These are phyloP conservation scores for Mycena olivaceomarginata DNA, from an alignment of 768 basidiomycete species.

Conservation along the genomic window DNA sequence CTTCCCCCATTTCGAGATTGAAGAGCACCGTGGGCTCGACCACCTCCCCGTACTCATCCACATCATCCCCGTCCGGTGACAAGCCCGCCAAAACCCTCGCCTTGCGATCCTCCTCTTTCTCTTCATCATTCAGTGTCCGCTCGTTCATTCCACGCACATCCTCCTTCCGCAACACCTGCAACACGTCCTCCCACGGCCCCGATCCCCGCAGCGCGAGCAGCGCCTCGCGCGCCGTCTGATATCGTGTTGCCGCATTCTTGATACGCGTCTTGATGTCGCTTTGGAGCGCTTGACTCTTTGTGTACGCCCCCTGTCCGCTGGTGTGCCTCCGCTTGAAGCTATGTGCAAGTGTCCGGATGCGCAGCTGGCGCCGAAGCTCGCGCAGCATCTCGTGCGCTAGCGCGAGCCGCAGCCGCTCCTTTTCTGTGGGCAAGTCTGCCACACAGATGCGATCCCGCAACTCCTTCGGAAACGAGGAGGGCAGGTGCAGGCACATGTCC, in stretches of 20 bases:
- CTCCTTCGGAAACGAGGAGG: constrained; percentile 39
- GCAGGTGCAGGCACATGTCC: constrained; percentile 41
- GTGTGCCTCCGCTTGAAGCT: constrained; percentile 44
- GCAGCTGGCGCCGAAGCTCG: constrained; percentile 44
- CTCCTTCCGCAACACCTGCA: constrained; percentile 28
- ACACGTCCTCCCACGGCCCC: constrained; percentile 37
- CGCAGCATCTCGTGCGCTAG: constrained; percentile 43
- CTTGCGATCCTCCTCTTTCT: constrained; percentile 38
- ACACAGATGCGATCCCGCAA: constrained; percentile 28
- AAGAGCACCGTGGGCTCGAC: constrained; percentile 21
- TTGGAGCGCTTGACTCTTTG: constrained; percentile 36
- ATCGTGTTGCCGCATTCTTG: constrained; percentile 3
- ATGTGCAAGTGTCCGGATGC: constrained; percentile 40
- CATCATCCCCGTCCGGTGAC: neutral
- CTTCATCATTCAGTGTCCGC: constrained; percentile 41
- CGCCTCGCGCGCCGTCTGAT: constrained; percentile 20
- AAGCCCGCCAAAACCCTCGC: constrained; percentile 34
- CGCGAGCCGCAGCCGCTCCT: constrained; percentile 45
- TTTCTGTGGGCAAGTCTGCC: constrained; percentile 39
- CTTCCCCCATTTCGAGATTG: constrained; percentile 39
- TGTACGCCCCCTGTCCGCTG: constrained; percentile 41
- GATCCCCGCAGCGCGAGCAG: constrained; percentile 34
- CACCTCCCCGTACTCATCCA: constrained; percentile 6
- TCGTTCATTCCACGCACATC: constrained; percentile 42
- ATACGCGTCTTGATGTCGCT: constrained; percentile 38